Evolutionary conservation across 768 basidiomycete genomes (phyloP).

Genomic region (Lentinula raphanica): DNA sequence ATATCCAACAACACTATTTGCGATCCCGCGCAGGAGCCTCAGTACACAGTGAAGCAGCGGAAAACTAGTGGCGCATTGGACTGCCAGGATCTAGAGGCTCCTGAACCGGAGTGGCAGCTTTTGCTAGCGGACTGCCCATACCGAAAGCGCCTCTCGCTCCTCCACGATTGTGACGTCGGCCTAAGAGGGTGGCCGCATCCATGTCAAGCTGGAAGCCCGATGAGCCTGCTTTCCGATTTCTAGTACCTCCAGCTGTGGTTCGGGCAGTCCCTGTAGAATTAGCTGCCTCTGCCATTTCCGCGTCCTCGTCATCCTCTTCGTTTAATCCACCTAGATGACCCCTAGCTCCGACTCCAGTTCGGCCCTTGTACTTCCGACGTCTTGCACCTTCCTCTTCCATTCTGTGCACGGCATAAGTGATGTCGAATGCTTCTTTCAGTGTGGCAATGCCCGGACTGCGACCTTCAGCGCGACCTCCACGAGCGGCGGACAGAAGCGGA

Average conservation of each 20-base stretch:
- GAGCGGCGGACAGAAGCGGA: slow-evolving; percentile 77
- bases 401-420: slow-evolving; percentile 97
- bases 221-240: slow-evolving; percentile 3
- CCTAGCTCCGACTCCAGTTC: slow-evolving; percentile 69
- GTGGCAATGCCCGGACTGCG: slow-evolving; percentile 90
- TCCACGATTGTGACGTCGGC: slow-evolving; percentile 51
- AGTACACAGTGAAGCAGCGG: neutral
- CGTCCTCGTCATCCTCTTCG: slow-evolving; percentile 84
- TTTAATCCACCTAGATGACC: slow-evolving; percentile 84
- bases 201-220: slow-evolving; percentile 80
- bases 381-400: slow-evolving; percentile 99
- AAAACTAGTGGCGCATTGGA: slow-evolving; percentile 5
- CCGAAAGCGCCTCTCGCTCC: slow-evolving; percentile 11
- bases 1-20: neutral
- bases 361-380: slow-evolving; percentile 73
- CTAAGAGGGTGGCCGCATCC: slow-evolving; percentile 81
- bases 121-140: slow-evolving; percentile 9
- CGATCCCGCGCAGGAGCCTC: neutral
- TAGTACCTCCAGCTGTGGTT: neutral
- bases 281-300: slow-evolving; percentile 18
- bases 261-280: neutral
- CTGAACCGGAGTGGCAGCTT: neutral
- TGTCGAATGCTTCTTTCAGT: slow-evolving; percentile 97
- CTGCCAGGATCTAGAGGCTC: slow-evolving; percentile 11
- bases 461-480: slow-evolving; percentile 68